Evolutionary conservation across 768 basidiomycete species (phyloP), one percentile per base, ranked within the genome.

Genomic region (Mycena albidolilacea): DNA sequence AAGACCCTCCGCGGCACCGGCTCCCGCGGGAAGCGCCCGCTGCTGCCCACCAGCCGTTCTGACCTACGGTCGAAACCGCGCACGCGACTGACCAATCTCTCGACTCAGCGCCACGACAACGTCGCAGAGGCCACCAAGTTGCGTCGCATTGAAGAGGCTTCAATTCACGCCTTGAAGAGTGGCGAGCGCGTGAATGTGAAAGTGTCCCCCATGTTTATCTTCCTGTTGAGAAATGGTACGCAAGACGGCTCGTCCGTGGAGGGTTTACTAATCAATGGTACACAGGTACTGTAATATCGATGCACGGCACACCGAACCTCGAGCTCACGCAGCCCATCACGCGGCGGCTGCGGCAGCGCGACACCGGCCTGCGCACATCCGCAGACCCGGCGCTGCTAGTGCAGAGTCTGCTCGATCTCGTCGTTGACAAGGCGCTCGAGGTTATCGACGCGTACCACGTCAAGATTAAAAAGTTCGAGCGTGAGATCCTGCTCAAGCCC

Each of bases 361-460:
- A 93, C 75, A 92, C 92, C 0, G 85, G 89, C 8, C 82, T 94
- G 12, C 86, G 92, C 46, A 86, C 84, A 60, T 89, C 90, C 0
- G 90, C 90, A 19, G 94, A 95, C 76, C 84, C 91, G 9, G 92
- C 91, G 12, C 81, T 95, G 17, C 85, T 95, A 17, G 86, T 95
- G 8, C 90, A 95, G 78, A 89, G 89, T 61, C 77, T 95, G 14
- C 82, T 95, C 57, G 94, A 95, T 79, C 84, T 76, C 41, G 89
- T 92, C 59, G 93, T 93, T 23, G 93, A 95, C 79, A 86, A 88
- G 65, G 88, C 90, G 0, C 81, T 94, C 19, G 90, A 91, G 77
- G 89, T 94, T 57, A 86, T 93, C 60, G 92, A 94, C 70, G 88
- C 88, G 70, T 94, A 92, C 75, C 92, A 92, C 72, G 80, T 84